A percentile compares a stretch with the other conserved stretches of the same genome.
These are phyloP conservation scores for Fusarium sp. DNA, from an alignment of 2,329 filamentous ascomycete species.

Conservation along the genomic window DNA sequence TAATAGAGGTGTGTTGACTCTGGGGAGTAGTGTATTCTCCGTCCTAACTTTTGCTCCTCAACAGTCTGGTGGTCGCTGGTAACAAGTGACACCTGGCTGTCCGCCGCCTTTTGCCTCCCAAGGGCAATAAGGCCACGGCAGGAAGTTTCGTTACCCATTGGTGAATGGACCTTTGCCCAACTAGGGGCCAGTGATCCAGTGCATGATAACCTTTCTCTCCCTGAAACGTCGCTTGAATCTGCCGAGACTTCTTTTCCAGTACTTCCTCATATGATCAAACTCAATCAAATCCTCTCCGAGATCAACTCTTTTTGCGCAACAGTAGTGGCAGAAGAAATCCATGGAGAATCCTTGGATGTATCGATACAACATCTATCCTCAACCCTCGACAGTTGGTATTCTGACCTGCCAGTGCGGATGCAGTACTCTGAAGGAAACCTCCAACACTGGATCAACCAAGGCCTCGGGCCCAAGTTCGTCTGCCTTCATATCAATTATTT, in stretches of 20 bases:
- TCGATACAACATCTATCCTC: constrained; percentile 51
- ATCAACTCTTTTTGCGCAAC: constrained; percentile 54
- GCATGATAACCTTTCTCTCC: not conserved
- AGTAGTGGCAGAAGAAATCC: constrained; percentile 10
- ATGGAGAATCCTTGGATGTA: constrained; percentile 50
- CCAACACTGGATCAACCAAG: constrained; percentile 52
- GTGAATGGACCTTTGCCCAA: constrained; percentile 45
- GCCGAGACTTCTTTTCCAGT: not conserved
- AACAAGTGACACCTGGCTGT: constrained; percentile 43
- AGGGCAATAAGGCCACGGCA: constrained; percentile 19
- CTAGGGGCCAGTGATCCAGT: not conserved
- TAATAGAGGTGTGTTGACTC: constrained; percentile 43
- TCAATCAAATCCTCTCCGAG: constrained; percentile 55
- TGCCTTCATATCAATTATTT: constrained; percentile 64
- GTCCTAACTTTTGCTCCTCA: not conserved
- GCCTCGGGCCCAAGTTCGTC: constrained; percentile 61
- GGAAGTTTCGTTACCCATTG: constrained; percentile 53
- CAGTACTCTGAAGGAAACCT: constrained; percentile 59
- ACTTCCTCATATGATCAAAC: constrained; percentile 43
- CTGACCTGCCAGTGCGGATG: constrained; percentile 52
- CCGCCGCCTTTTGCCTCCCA: constrained; percentile 40
- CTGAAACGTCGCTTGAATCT: not conserved
- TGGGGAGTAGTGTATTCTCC: not conserved
- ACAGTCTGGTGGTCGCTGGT: constrained; percentile 45
- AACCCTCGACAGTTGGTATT: constrained; percentile 48